phyloP scores from a whole-genome alignment of 495 filamentous ascomycete genomes.

The Chaetomium tenue region DNA sequence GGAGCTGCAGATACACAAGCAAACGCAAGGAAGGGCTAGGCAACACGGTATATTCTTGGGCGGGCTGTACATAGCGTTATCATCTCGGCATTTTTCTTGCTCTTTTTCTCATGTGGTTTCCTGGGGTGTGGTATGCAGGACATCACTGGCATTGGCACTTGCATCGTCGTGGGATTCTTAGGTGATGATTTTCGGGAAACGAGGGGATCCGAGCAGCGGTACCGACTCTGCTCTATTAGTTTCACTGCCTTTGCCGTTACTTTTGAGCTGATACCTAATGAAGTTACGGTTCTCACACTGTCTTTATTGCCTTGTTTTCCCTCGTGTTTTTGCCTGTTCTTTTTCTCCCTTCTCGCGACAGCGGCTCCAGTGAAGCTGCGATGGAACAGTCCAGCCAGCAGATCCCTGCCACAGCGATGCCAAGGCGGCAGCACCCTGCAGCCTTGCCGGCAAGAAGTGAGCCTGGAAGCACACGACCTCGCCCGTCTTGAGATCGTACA shows the following conservation, averaged over 20 bases:
- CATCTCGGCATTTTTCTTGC: constrained; percentile 15
- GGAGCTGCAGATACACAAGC: background rate
- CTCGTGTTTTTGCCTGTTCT: background rate
- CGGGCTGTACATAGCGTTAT: constrained; percentile 14
- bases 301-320: background rate
- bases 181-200: background rate
- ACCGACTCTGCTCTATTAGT: background rate
- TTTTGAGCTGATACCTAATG: constrained; percentile 3
- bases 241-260: background rate
- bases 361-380: background rate
- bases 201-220: background rate
- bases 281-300: constrained; percentile 4
- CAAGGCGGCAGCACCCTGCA: background rate
- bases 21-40: background rate
- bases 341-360: background rate
- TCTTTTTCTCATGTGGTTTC: constrained; percentile 7
- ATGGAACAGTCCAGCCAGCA: no score
- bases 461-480: background rate
- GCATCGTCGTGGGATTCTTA: constrained; percentile 3
- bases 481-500: background rate
- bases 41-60: constrained; percentile 5
- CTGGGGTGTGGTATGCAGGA: background rate
- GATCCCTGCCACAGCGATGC: background rate
- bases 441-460: constrained; percentile 4
- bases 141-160: background rate